Conservation (phyloP, 495 filamentous ascomycete species). For the Haplographium delicatum region DNA sequence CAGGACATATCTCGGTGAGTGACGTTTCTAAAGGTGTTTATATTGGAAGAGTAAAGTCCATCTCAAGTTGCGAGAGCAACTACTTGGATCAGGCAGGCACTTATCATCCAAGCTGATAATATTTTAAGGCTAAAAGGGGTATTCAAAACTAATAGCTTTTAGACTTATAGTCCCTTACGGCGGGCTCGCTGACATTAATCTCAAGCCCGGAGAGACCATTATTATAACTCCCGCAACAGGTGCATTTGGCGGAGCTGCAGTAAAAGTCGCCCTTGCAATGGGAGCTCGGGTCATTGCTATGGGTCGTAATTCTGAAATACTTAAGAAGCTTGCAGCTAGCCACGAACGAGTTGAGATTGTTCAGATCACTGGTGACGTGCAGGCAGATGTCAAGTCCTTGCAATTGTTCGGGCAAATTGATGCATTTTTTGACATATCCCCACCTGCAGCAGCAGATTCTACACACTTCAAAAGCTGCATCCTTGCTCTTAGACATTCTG, state of each 20-base stretch:
- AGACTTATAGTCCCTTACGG: slow-evolving; percentile 39
- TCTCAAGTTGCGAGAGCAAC: too few species aligned
- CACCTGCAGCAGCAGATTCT: slow-evolving; percentile 31
- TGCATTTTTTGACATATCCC: slow-evolving; percentile 45
- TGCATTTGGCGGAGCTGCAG: slow-evolving; percentile 40
- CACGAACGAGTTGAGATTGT: slow-evolving; percentile 5
- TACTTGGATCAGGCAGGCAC: too few species aligned
- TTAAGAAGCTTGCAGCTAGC: slow-evolving; percentile 23
- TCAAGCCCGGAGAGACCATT: slow-evolving; percentile 48
- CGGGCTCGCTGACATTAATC: slow-evolving; percentile 41
- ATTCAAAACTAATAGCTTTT: neutral
- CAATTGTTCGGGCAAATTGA: slow-evolving; percentile 28
- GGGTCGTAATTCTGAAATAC: slow-evolving; percentile 37
- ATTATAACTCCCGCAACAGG: slow-evolving; percentile 50
- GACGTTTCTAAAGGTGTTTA: too few species aligned
- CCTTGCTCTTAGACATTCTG: slow-evolving; percentile 34
- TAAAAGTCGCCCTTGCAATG: slow-evolving; percentile 43
- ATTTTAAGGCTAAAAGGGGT: too few species aligned
- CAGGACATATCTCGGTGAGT: neutral
- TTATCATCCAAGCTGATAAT: too few species aligned
- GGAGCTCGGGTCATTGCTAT: slow-evolving; percentile 49
- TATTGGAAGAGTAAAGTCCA: too few species aligned
- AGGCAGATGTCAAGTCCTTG: slow-evolving; percentile 32
- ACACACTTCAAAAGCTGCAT: slow-evolving; percentile 37
- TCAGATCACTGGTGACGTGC: slow-evolving; percentile 35